Evolutionary conservation across 495 filamentous ascomycete genomes (phyloP).

Genomic region (Clavariopsis aquatica): DNA sequence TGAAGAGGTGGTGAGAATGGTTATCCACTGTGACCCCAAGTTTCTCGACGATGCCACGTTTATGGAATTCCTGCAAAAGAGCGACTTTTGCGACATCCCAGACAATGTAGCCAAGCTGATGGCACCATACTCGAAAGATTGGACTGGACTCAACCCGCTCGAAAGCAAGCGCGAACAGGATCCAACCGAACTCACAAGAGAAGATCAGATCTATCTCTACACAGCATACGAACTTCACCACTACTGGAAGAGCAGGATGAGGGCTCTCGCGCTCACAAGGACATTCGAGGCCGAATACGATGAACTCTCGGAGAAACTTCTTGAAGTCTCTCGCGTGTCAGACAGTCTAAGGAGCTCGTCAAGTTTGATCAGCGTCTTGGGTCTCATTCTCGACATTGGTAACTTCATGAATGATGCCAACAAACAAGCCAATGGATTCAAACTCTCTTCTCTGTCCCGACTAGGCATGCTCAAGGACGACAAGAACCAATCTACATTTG

Average conservation of each 20-base stretch:
- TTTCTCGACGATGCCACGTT: slow-evolving; percentile 91
- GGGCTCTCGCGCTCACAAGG: slow-evolving; percentile 81
- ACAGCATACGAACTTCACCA: slow-evolving; percentile 95
- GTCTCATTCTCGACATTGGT: slow-evolving; percentile 93
- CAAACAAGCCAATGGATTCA: slow-evolving; percentile 97
- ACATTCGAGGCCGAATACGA: slow-evolving; percentile 89
- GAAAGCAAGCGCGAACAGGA: slow-evolving; percentile 82
- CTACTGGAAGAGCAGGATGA: slow-evolving; percentile 97
- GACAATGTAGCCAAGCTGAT: slow-evolving; percentile 89
- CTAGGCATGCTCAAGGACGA: slow-evolving; percentile 98
- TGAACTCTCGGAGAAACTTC: slow-evolving; percentile 78
- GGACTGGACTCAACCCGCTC: slow-evolving; percentile 85
- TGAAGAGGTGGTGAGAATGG: slow-evolving; percentile 85
- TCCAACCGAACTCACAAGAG: slow-evolving; percentile 81
- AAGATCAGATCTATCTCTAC: slow-evolving; percentile 91
- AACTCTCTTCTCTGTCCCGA: slow-evolving; percentile 89
- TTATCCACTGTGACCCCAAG: slow-evolving; percentile 91
- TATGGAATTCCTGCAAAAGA: slow-evolving; percentile 93
- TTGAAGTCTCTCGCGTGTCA: slow-evolving; percentile 78
- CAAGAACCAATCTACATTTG: slow-evolving; percentile 95
- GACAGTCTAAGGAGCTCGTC: slow-evolving; percentile 90
- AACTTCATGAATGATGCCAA: slow-evolving; percentile 99
- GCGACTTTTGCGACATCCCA: slow-evolving; percentile 86
- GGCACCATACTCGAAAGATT: slow-evolving; percentile 93
- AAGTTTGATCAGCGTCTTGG: slow-evolving; percentile 90